These are phyloP conservation scores for Cyberlindnera americana DNA, from an alignment of 805 yeast genomes.

Conservation along the genomic window DNA sequence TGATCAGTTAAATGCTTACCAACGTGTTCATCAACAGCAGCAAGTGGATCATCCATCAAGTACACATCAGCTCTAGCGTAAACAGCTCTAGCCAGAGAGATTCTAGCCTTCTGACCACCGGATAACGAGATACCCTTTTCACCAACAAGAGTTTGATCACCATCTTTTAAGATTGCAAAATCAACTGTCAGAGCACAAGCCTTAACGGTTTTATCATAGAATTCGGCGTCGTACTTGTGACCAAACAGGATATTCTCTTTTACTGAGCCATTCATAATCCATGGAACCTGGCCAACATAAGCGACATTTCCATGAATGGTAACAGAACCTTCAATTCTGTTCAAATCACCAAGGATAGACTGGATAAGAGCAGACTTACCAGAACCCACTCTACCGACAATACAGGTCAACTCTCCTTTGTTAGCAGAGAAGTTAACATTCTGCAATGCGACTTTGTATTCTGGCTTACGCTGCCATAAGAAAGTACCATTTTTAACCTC, in stretches of 20 bases:
- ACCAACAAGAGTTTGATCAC: slow-evolving; percentile 91
- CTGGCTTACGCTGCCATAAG: slow-evolving; percentile 73
- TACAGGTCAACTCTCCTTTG: slow-evolving; percentile 78
- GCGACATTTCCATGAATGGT: slow-evolving; percentile 75
- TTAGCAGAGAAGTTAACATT: slow-evolving; percentile 59
- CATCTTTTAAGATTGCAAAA: slow-evolving; percentile 75
- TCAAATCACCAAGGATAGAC: slow-evolving; percentile 77
- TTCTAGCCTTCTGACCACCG: slow-evolving; percentile 97
- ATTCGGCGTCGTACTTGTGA: slow-evolving; percentile 72
- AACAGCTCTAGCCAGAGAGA: slow-evolving; percentile 92
- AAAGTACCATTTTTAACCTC: slow-evolving; percentile 64
- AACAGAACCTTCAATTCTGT: slow-evolving; percentile 71
- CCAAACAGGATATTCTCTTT: slow-evolving; percentile 92
- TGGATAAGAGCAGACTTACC: slow-evolving; percentile 86
- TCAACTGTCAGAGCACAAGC: slow-evolving; percentile 89
- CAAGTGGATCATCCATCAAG: slow-evolving; percentile 84
- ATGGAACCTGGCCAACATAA: slow-evolving; percentile 89
- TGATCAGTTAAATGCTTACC: slow-evolving; percentile 79
- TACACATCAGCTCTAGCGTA: slow-evolving; percentile 92
- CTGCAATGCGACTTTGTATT: slow-evolving; percentile 62
- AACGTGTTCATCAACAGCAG: slow-evolving; percentile 98
- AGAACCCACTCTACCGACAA: slow-evolving; percentile 86
- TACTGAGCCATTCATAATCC: slow-evolving; percentile 96
- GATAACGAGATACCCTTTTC: slow-evolving; percentile 95
- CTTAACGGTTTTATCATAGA: slow-evolving; percentile 73